phyloP scores from a whole-genome alignment of 495 filamentous ascomycete genomes.

The Pseudomonodictys pantanalensis region DNA sequence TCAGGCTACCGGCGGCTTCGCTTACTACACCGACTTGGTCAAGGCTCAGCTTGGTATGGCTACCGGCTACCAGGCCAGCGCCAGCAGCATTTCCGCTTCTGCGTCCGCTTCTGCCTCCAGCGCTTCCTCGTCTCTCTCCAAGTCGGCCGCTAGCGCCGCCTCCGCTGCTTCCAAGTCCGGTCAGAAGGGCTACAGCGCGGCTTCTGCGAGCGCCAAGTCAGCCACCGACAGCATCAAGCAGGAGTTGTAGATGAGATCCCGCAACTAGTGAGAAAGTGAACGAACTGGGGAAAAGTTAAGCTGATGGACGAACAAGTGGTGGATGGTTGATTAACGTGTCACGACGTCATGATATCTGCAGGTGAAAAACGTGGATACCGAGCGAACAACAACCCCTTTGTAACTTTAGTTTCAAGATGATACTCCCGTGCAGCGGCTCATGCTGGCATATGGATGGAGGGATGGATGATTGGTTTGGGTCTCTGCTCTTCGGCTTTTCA shows the following conservation, averaged over 20 bases:
- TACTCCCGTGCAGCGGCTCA: neutral
- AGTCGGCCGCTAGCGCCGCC: constrained; percentile 21
- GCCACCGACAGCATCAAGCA: constrained; percentile 36
- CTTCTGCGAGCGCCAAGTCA: constrained; percentile 64
- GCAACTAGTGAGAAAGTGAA: neutral
- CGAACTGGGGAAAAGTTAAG: neutral
- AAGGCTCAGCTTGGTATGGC: constrained; percentile 68
- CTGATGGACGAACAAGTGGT: neutral
- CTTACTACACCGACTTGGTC: constrained; percentile 62
- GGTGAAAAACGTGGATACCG: neutral
- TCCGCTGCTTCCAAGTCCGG: constrained; percentile 34
- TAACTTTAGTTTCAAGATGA: neutral
- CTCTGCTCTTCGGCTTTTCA: no score
- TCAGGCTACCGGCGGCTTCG: constrained; percentile 45
- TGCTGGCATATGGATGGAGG: no score
- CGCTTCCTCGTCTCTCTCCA: constrained; percentile 13
- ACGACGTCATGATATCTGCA: neutral
- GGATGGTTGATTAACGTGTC: neutral
- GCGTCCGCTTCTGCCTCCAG: constrained; percentile 6
- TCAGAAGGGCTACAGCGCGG: constrained; percentile 50
- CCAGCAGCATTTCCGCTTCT: constrained; percentile 17
- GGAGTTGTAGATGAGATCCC: constrained; percentile 33
- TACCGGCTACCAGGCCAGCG: constrained; percentile 29
- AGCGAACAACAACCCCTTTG: neutral
- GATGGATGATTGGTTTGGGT: no score